These are phyloP conservation scores for Eucommia ulmoides DNA, from an alignment of 257 asterid species.

Conservation along the genomic window DNA sequence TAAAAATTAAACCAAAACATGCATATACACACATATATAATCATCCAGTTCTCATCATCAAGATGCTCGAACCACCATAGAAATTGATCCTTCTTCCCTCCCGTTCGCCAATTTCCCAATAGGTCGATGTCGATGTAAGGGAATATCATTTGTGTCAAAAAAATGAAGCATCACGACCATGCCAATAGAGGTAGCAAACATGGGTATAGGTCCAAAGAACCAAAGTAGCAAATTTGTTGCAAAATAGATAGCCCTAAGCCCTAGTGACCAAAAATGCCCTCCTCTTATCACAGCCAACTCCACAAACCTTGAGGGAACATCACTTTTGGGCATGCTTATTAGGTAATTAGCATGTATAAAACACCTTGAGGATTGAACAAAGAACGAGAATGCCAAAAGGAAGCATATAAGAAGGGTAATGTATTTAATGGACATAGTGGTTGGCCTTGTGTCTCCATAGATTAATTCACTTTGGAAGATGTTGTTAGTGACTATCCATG, in stretches of 20 bases:
- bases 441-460: constrained; percentile 57
- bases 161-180: constrained; percentile 45
- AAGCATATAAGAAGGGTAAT: constrained; percentile 42
- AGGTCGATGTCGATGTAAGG: constrained; percentile 24
- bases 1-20: too few species aligned
- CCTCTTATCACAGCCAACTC: constrained; percentile 51
- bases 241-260: constrained; percentile 51
- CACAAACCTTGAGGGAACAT: constrained; percentile 29
- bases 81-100: too few species aligned
- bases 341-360: constrained; percentile 59
- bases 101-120: too few species aligned
- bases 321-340: constrained; percentile 36
- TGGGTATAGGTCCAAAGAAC: constrained; percentile 70
- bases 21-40: too few species aligned
- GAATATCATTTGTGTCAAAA: constrained; percentile 33
- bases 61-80: too few species aligned
- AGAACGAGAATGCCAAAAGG: constrained; percentile 54
- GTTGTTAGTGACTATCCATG: constrained; percentile 53
- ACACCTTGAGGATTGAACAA: constrained; percentile 55
- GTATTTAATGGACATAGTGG: constrained; percentile 54
- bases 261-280: constrained; percentile 63
- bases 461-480: constrained; percentile 45
- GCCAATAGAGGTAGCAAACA: constrained; percentile 38
- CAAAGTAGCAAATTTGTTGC: constrained; percentile 45
- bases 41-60: too few species aligned